Base-by-base conservation (phyloP, 768 basidiomycete genomes). In the Lentinula detonsa region DNA sequence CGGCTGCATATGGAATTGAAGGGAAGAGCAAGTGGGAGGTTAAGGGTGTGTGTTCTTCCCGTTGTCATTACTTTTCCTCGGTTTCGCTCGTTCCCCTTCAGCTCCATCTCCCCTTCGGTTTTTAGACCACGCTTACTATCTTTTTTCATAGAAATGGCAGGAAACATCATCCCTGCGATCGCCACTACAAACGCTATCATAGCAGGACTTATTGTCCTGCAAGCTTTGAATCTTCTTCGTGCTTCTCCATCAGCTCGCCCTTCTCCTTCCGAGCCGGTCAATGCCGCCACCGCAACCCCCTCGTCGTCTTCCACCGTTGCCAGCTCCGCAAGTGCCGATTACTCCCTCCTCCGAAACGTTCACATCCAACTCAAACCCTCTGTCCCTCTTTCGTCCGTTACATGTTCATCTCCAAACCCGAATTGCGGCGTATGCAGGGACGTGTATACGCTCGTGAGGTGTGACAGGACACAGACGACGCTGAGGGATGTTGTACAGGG, bases 121-220 rank as follows among this genome's bases (percentile, higher is more conserved):
- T 28, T 28, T 28, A 28, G 28, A 28, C 28, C 0, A 28, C 28
- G 28, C 28, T 28, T 28, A 28, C 42, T 28, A 9, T 9, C 43
- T 7, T 23, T 49, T 8, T 39, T 11, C 33, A 2, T 2, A 96
- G 95, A 98, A 74, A 98, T 98, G 93, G 97, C 97, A 0, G 97
- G 97, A 9, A 99, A 99, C 73, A 98, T 99, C 68, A 99, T 98
- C 64, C 97, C 97, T 5, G 97, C 97, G 1, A 98, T 99, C 67
- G 97, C 97, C 4, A 99, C 97, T 3, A 99, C 97, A 23, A 99
- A 99, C 71, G 97, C 97, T 9, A 92, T 99, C 72, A 86, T 98
- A 65, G 90, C 97, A 0, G 97, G 96, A 0, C 78, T 96, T 42
- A 94, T 98, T 69, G 95, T 98, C 23, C 81, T 98, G 49, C 95